Base-by-base conservation (phyloP, 768 basidiomycete species). In the Auriscalpium vulgare region DNA sequence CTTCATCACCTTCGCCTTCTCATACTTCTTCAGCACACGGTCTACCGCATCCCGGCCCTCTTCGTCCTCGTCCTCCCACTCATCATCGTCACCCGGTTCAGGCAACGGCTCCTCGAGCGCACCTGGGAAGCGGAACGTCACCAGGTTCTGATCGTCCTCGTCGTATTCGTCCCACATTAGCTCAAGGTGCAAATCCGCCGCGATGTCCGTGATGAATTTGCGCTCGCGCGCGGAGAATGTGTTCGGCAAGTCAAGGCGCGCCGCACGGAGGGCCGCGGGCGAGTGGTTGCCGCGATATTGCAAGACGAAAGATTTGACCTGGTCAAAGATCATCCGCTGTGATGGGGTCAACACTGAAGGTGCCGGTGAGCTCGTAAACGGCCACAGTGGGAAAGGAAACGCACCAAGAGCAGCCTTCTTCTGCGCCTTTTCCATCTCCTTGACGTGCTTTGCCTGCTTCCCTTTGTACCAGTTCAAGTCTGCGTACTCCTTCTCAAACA, bases 111-210 rank as follows among this genome's bases (percentile, higher is more conserved):
- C 70, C 51, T 73, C 72, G 38, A 66, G 52, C 67, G 70, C 36
- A 53, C 67, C 75, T 2, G 87, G 86, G 59, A 88, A 75, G 46
- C 79, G 68, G 75, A 79, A 82, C 17, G 85, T 86, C 44, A 89
- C 81, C 23, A 94, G 65, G 63, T 90, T 90, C 65, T 83, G 76
- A 58, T 91, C 89, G 47, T 91, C 74, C 8, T 88, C 88, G 59
- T 94, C 88, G 62, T 84, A 94, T 66, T 95, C 94, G 66, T 98
- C 95, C 92, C 94, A 99, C n/a, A 85, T 75, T 29, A 95, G 66
- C 19, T 71, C 77, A 11, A 98, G 78, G 66, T 91, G 84, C 46
- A 98, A 69, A 49, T 93, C 86, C 43, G 81, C 78, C 6, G 88
- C 84, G 19, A 99, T 75, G 29, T 80, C 82, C 40, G 73, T 77